Evolutionary conservation across 1,284 basidiomycete genomes (phyloP), one percentile per base, ranked within the genome.

Genomic region (Ganoderma multipileum): DNA sequence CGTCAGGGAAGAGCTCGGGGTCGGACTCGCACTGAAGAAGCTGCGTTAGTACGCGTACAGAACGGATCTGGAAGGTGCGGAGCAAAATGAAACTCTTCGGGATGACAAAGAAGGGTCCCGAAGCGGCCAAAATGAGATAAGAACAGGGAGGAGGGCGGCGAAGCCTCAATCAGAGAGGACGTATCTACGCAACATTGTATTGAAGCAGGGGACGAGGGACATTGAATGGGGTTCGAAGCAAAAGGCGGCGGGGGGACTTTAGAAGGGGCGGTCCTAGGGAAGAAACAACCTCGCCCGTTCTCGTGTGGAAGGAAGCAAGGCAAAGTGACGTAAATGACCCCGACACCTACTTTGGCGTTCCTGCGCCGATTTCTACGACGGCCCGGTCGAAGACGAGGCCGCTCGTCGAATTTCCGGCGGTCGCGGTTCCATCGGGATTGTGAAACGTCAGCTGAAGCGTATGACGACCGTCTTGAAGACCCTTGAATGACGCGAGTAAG

Each of bases 401-500:
- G 30, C 55, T 33, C 39, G 67, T 71, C 30, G 66, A 60, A 42
- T 65, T 68, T 30, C 57, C 57, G 33, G 58, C 55, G 23, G 11
- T 58, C 52, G 44, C 61, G 26, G 62, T 67, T 61, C 39, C 61
- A 39, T 63, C 63, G 39, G 73, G 72, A 66, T 76, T 77, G 65
- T 77, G 78, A 57, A 78, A 67, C 23, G 75, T 77, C 44, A 81
- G 69, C 38, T 74, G 73, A 42, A 81, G 60, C 44, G 69, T 70
- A 68, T 81, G 79, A 28, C 70, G 66, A 47, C 68, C 74, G 63
- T 77, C 74, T 41, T 71, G 62, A n/a, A 81, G 72, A 52, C 76
- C 76, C 26, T 71, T 66, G 64, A 81, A 77, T 23, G 75, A 70
- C 1, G 75, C 78, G 28, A 81, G 74, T 33, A 80, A 65, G 59